Percentiles rank a stretch among this genome's conserved stretches.
phyloP scores from a whole-genome alignment of 139 green algal species.

The Ostreobium quekettii region DNA sequence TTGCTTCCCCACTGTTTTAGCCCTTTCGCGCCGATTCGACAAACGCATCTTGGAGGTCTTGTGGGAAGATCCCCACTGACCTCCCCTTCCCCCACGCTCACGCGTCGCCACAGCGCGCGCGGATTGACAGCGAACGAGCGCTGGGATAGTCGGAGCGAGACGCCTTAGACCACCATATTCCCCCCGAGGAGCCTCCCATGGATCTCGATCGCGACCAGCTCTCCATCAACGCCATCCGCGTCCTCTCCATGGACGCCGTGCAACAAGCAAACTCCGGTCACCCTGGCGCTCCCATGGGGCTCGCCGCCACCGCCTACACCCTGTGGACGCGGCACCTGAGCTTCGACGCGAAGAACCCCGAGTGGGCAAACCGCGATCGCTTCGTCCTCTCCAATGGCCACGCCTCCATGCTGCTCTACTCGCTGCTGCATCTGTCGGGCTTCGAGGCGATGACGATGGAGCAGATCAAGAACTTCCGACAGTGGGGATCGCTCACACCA shows the following conservation, averaged over 20 bases:
- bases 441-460: constrained; percentile 91
- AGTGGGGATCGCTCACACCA: constrained; percentile 86
- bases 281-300: constrained; percentile 94
- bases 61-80: no score
- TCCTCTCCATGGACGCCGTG: constrained; percentile 77
- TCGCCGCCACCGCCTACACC: constrained; percentile 94
- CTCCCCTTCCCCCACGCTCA: no score
- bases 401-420: constrained; percentile 98
- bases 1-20: no score
- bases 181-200: no score
- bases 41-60: no score
- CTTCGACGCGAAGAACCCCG: constrained; percentile 89
- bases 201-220: no score
- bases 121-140: no score
- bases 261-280: constrained; percentile 90
- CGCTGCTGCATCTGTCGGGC: constrained; percentile 92
- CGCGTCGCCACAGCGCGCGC: no score
- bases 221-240: constrained; percentile 81
- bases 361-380: constrained; percentile 92
- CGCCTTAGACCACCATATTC: no score
- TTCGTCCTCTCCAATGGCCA: constrained; percentile 98
- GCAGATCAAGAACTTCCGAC: constrained; percentile 93
- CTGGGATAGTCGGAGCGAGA: no score
- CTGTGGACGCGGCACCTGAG: constrained; percentile 94
- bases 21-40: no score